Base-by-base conservation (phyloP, 257 asterid species). In the Marsdenia floribunda region DNA sequence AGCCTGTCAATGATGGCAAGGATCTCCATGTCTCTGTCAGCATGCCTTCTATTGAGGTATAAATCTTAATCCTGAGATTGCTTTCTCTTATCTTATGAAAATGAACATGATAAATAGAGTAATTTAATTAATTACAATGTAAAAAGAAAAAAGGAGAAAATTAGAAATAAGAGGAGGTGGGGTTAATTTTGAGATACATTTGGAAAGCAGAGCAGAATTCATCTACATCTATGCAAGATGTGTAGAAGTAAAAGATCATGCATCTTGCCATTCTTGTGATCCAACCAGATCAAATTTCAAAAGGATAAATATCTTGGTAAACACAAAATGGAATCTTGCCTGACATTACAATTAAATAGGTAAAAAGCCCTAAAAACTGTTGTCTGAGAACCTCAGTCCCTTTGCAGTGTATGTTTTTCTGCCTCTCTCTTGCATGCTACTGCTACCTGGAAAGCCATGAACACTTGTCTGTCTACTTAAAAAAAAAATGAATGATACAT, bases 11-110 rank as follows among this genome's bases (percentile, higher is more conserved):
- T 55, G 78, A 78, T 50, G 90, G 90, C 77, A 82, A 86, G 21
- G 90, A 86, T 82, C 90, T 86, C 63, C 90, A 86, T 72, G 29
- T 83, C 57, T 86, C 90, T 9, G 90, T 86, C 71, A 86, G 83
- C 79, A 83, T 86, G 90, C 90, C 90, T 78, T 83, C 88, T 29
- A 83, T 86, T 80, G 90, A 86, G 90, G 90, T 86, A 83, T n/a
- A 70, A 57, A 37, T 66, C 50, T 38, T 38, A 40, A n/a, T 66
- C 71, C 29, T 38, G 16, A 37, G 14, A 60, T 18, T 12, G 0
- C 21, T 13, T 13, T 60, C 21, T 14, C 40, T 13, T 40, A 26
- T 12, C 12, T 60, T 26, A 61, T 19, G 8, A 29, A 61, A 61
- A 61, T 61, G 37, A 58, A 58, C 33, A 22, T 24, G 42, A 29